Base-by-base conservation (phyloP, 2,329 filamentous ascomycete genomes). In the Diaporthe sp. region DNA sequence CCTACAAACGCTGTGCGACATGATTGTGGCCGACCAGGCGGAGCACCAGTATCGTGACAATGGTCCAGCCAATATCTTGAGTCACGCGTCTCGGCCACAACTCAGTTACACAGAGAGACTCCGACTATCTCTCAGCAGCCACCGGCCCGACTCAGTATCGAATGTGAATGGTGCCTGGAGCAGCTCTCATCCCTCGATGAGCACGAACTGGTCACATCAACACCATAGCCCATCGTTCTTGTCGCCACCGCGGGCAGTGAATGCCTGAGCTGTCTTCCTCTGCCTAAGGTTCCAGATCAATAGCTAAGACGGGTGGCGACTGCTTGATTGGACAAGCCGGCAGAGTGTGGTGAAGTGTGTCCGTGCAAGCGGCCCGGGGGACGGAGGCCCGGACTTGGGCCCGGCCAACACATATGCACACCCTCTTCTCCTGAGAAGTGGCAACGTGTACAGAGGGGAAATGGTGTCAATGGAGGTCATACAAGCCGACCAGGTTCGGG, bases 201-300 rank as follows among this genome's bases (percentile, higher is more conserved):
- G 45, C 22, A 22, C 15, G 3, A 6, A 12, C 33, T 28, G 35
- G 64, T 8, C 33, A 13, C 64, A 40, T 19, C 64, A 7, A 17
- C n/a, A 25, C 30, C 47, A 38, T 54, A 12, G 9, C n/a, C 45
- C n/a, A 25, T 40, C n/a, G 15, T 7, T 22, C 15, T 22, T 22
- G 15, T 68, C 9, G 45, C 64, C 45, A 54, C 47, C 64, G 28
- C 15, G 64, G 35, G 15, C 33, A 22, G 45, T 22, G 47, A 22
- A 54, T 38, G 64, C 47, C 64, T 68, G 64, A 68, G 64, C 47
- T 68, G 33, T 12, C 22, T 28, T n/a, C 58, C 47, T 54, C 47
- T 47, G 64, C 64, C 64, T 54, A 45, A 68, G 64, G 64, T 47
- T 54, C 33, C 45, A 35, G 47, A 10, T 40, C 15, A 7, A 68